Evolutionary conservation across 179 eudicot species (phyloP).

Genomic region (Beta macrorhiza): DNA sequence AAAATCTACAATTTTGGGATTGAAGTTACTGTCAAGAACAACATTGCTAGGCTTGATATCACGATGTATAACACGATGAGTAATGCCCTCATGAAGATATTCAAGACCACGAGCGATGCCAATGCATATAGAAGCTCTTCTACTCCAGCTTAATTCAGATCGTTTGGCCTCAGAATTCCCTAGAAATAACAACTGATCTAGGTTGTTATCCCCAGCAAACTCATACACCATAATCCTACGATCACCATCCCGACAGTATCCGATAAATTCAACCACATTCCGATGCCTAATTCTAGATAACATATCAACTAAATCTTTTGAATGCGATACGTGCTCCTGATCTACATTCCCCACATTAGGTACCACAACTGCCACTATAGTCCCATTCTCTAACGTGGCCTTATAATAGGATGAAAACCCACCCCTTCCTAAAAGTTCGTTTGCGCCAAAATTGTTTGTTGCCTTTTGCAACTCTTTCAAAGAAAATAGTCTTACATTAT

Average conservation of each 20-base stretch:
- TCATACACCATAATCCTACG: slow-evolving; percentile 15
- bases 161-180: neutral
- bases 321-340: neutral
- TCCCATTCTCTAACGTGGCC: slow-evolving; percentile 18
- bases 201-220: slow-evolving; percentile 12
- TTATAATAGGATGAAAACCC: slow-evolving; percentile 3
- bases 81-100: slow-evolving; percentile 15
- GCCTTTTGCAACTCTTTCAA: slow-evolving; percentile 11
- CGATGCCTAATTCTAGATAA: slow-evolving; percentile 23
- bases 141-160: neutral
- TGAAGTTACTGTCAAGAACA: slow-evolving; percentile 15
- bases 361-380: neutral
- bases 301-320: neutral
- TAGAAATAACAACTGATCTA: slow-evolving; percentile 13
- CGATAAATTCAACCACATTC: slow-evolving; percentile 26
- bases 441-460: slow-evolving; percentile 11
- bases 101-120: slow-evolving; percentile 25
- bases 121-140: slow-evolving; percentile 20
- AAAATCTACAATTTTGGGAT: slow-evolving; percentile 23
- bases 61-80: slow-evolving; percentile 16
- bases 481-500: slow-evolving; percentile 8
- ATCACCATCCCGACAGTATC: slow-evolving; percentile 20
- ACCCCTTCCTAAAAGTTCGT: neutral
- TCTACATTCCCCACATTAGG: too few species aligned
- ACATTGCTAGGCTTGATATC: slow-evolving; percentile 23